A percentile compares a stretch with the other conserved stretches of the same genome.
phyloP scores from a whole-genome alignment of 2,329 filamentous ascomycete species.

The Helotiales sp. region DNA sequence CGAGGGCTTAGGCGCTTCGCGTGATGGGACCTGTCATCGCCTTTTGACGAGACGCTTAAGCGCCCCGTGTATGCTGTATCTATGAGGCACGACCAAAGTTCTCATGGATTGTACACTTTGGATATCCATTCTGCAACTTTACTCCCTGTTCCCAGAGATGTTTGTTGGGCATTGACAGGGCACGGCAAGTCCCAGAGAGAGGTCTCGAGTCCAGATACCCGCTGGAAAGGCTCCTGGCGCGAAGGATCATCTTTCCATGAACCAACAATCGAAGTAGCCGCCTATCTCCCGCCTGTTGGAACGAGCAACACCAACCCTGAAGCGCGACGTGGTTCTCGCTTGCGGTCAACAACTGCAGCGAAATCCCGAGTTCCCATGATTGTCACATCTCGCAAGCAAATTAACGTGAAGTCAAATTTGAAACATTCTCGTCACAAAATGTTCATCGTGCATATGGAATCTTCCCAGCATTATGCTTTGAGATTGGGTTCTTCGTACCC shows the following conservation, averaged over 20 bases:
- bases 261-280: neutral
- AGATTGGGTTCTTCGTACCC: slow-evolving; percentile 4
- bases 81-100: slow-evolving; percentile 5
- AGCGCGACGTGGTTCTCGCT: neutral
- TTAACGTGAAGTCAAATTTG: neutral
- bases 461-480: neutral
- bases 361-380: neutral
- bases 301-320: neutral
- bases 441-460: slow-evolving; percentile 2
- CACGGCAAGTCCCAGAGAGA: neutral
- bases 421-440: slow-evolving; percentile 1
- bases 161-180: neutral
- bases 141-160: neutral
- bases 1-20: slow-evolving; percentile 8
- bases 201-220: neutral
- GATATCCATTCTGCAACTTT: neutral
- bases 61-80: neutral
- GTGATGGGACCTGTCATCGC: neutral
- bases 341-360: too few relatives aligned
- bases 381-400: neutral
- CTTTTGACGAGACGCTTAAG: slow-evolving; percentile 9
- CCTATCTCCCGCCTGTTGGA: neutral
- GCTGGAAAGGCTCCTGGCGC: neutral
- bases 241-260: neutral
- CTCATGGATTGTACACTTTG: neutral